Evolutionary conservation across 2,329 filamentous ascomycete species (phyloP), one percentile per base, ranked within the genome.

Genomic region (Gnomoniopsis smithogilvyi): DNA sequence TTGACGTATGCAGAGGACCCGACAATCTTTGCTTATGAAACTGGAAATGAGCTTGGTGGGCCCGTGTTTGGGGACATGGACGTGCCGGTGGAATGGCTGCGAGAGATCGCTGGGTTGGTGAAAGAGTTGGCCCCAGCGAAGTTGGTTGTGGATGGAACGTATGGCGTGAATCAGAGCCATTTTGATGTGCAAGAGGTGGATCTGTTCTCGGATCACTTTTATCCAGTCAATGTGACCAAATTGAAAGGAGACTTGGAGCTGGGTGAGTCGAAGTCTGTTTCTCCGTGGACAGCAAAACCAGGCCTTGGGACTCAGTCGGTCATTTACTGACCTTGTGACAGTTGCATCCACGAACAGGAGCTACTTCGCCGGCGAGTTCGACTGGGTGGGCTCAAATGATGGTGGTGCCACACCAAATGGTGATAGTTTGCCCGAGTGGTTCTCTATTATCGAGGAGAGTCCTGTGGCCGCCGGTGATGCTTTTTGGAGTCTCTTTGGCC

Each of bases 11-110:
- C 77, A 14, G 73, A 78, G 56, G 78, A 80, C 62, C 74, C 78
- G 6, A 80, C 78, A 3, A 79, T 81, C 57, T 79, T 80, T 60
- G 77, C 76, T 12, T 78, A 76, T 62, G 77, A 80, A 66, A 79
- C 75, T 0, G 78, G 78, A 8, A 80, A 81, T 65, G 78, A 80
- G 65, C 73, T 81, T 6, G 68, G 70, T 8, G 78, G 78, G 0
- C 71, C 74, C 11, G 60, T 72, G 3, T 80, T 72, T 68, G 74
- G 73, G 24, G 77, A 79, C 64, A 73, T 71, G 70, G 63, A 79
- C 61, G 74, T 77, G 6, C 77, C 78, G 0, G 67, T 68, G 1
- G 66, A 66, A 11, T 80, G 78, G 78, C 71, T 76, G 1, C 60
- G 64, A 30, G 74, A 79, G 21, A 76, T 80, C 41, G 73, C 72